These are phyloP conservation scores for Populus hybrid DNA, from an alignment of 441 rosid species.

Conservation along the genomic window DNA sequence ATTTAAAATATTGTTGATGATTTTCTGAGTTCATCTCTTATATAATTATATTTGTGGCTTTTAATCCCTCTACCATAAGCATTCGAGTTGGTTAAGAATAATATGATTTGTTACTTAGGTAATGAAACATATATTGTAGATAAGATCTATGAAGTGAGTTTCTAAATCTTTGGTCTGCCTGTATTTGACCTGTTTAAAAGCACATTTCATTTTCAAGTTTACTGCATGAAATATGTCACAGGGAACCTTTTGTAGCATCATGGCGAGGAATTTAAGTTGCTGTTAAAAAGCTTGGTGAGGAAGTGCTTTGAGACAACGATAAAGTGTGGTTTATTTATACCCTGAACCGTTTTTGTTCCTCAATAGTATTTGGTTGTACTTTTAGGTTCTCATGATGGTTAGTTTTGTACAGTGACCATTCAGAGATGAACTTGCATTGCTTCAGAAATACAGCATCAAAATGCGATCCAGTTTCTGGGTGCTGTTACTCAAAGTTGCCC, in stretches of 20 bases:
- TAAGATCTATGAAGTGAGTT: not conserved
- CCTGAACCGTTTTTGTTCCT: not conserved
- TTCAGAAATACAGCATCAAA: constrained; percentile 91
- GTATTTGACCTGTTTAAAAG: not conserved
- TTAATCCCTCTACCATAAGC: not conserved
- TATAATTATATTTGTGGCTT: not conserved
- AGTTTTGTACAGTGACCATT: constrained; percentile 57
- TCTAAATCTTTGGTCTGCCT: not conserved
- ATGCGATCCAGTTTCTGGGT: constrained; percentile 36
- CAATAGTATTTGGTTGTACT: not conserved
- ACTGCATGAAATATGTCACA: constrained; percentile 25
- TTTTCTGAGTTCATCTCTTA: not conserved
- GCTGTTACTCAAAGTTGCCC: constrained; percentile 84
- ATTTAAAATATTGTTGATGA: not conserved
- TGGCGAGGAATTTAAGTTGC: constrained; percentile 97
- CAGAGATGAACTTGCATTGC: constrained; percentile 85
- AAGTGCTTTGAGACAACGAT: constrained; percentile 62
- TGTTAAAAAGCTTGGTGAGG: constrained; percentile 73
- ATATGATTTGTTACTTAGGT: not conserved
- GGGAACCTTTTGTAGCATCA: constrained; percentile 83
- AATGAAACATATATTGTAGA: not conserved
- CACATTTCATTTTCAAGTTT: constrained; percentile 7
- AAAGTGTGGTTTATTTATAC: constrained; percentile 63
- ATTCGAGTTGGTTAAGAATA: not conserved
- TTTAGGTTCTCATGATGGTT: constrained; percentile 7